A percentile compares a stretch with the other conserved stretches of the same genome.
phyloP scores from a whole-genome alignment of 2,329 filamentous ascomycete genomes.

The Aspergillus costaricaensis region DNA sequence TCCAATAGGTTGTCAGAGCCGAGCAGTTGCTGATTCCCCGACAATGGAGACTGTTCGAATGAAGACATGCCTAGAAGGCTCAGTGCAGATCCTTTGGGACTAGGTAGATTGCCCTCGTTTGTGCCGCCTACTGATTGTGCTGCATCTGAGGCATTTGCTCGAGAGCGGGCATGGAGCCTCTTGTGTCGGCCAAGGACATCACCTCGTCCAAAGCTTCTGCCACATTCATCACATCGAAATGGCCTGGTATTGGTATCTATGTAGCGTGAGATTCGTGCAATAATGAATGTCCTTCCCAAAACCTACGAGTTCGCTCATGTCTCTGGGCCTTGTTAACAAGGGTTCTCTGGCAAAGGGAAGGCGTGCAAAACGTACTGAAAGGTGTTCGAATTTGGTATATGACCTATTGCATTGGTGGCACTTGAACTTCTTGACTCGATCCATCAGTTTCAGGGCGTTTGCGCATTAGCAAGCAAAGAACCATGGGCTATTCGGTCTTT shows the following conservation, averaged over 20 bases:
- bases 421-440: constrained; percentile 15
- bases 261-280: neutral
- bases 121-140: neutral
- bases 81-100: neutral
- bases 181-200: constrained; percentile 24
- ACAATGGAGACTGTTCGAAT: neutral
- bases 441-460: neutral
- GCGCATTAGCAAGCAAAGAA: neutral
- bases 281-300: neutral
- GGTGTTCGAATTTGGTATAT: constrained; percentile 25
- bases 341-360: neutral
- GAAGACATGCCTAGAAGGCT: neutral
- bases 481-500: neutral
- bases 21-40: neutral
- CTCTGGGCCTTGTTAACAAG: neutral
- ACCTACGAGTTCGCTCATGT: constrained; percentile 9
- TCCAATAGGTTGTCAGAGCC: constrained; percentile 16
- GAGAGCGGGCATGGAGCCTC: constrained; percentile 18
- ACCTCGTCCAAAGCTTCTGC: constrained; percentile 24
- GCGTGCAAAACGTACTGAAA: constrained; percentile 14
- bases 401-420: constrained; percentile 17
- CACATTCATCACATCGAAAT: constrained; percentile 22
- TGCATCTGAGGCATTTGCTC: neutral
- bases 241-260: constrained; percentile 24
- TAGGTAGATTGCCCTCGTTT: neutral